Conservation (phyloP, 2,329 filamentous ascomycete genomes). For the Hawksworthiomyces lignivorus region DNA sequence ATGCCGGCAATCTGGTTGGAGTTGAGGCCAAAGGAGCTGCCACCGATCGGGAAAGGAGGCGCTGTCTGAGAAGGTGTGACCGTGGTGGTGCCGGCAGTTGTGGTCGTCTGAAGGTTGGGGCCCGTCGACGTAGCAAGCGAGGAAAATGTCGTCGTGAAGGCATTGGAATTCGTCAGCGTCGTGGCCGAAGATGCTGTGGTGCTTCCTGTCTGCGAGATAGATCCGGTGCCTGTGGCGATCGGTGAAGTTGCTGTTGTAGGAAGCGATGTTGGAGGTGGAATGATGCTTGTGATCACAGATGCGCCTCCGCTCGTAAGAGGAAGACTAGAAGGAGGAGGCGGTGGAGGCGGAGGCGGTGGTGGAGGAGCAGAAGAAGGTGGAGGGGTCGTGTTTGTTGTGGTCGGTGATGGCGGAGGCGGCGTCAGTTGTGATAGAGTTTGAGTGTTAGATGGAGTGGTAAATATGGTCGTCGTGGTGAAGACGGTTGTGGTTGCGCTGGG, state of each 20-base stretch:
- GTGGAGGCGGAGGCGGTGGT: background rate
- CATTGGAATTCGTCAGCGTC: no score
- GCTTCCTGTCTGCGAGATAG: no score
- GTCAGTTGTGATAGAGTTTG: no score
- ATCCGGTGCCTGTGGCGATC: no score
- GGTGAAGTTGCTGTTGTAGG: no score
- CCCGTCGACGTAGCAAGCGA: background rate
- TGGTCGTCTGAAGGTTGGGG: background rate
- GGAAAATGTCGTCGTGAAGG: background rate
- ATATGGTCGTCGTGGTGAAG: slow-evolving; percentile 16
- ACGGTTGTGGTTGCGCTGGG: slow-evolving; percentile 18
- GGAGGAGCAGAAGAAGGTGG: background rate
- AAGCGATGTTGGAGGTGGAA: no score
- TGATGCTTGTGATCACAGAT: no score
- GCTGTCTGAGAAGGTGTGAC: slow-evolving; percentile 6
- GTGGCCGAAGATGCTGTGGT: no score
- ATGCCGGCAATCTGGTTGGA: slow-evolving; percentile 23
- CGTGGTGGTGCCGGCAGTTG: background rate
- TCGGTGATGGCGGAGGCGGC: background rate
- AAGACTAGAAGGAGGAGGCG: no score
- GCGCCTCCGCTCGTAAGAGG: no score
- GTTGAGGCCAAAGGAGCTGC: slow-evolving; percentile 11
- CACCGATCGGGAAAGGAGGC: slow-evolving; percentile 1
- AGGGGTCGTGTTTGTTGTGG: background rate
- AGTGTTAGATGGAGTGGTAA: no score